Evolutionary conservation across 1,284 basidiomycete species (phyloP).

Genomic region (Volvariella surrecta): DNA sequence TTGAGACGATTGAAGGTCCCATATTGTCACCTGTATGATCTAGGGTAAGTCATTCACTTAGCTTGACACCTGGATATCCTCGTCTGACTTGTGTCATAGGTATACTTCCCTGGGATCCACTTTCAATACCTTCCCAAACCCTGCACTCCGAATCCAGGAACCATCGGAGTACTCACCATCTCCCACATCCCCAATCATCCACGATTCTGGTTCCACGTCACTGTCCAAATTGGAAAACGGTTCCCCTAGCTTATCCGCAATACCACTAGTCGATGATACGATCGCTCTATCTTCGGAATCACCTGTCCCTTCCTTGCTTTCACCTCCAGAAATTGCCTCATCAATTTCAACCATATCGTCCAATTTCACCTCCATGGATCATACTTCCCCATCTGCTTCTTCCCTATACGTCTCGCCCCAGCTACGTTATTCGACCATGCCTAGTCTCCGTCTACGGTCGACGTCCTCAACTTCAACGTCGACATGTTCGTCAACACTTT

Average conservation of each 20-base stretch:
- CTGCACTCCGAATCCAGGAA: conserved; percentile 48
- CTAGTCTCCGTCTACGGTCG: conserved; percentile 2
- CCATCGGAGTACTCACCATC: conserved; percentile 9
- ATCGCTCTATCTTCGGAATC: conserved; percentile 1
- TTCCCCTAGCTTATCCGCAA: too few relatives aligned
- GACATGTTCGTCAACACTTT: not conserved
- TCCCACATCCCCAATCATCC: conserved; percentile 2
- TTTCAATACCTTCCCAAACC: conserved; percentile 91
- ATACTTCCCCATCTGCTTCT: not conserved
- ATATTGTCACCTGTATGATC: conserved; percentile 87
- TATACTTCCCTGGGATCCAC: conserved; percentile 96
- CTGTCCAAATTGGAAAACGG: too few relatives aligned
- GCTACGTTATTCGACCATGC: conserved; percentile 1
- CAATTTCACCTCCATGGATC: conserved; percentile 10
- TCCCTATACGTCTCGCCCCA: not conserved
- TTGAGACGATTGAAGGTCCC: conserved; percentile 68
- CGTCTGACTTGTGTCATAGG: conserved; percentile 28
- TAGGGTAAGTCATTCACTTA: conserved; percentile 52
- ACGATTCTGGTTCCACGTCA: too few relatives aligned
- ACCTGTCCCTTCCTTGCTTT: conserved; percentile 12
- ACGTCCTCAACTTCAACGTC: conserved; percentile 5
- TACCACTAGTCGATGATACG: too few relatives aligned
- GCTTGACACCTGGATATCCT: not conserved
- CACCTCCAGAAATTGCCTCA: conserved; percentile 19
- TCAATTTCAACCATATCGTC: conserved; percentile 15